A percentile compares a stretch with the other conserved stretches of the same genome.
These are phyloP conservation scores for Dothidotthia symphoricarpi DNA, from an alignment of 2,329 filamentous ascomycete genomes.

Conservation along the genomic window DNA sequence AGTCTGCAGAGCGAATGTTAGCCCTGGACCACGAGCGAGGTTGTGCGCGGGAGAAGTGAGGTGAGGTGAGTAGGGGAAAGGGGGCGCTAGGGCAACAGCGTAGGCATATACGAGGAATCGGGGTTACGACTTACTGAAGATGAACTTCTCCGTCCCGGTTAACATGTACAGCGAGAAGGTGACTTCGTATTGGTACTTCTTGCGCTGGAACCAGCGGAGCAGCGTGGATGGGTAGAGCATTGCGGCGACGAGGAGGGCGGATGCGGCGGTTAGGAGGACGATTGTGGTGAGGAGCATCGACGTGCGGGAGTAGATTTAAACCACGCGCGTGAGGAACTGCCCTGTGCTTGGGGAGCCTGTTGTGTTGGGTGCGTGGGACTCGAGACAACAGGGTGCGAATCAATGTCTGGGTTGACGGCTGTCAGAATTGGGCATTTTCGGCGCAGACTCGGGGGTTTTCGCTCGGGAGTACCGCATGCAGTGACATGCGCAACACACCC, in stretches of 20 bases:
- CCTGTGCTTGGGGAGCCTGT: too few relatives aligned
- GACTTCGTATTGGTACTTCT: constrained; percentile 98
- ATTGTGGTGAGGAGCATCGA: constrained; percentile 37
- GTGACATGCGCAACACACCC: not conserved
- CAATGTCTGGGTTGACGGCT: too few relatives aligned
- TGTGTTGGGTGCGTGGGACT: too few relatives aligned
- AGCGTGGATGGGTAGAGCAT: constrained; percentile 55
- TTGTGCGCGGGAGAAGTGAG: too few relatives aligned
- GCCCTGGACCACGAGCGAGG: too few relatives aligned
- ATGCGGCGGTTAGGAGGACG: constrained; percentile 37
- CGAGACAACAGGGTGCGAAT: too few relatives aligned
- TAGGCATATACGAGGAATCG: constrained; percentile 1
- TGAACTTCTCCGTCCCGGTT: constrained; percentile 91
- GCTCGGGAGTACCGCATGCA: too few relatives aligned
- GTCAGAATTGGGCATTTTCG: too few relatives aligned
- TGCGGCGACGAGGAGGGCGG: constrained; percentile 44
- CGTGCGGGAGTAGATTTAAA: not conserved
- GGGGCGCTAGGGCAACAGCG: constrained; percentile 1
- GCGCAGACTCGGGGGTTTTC: too few relatives aligned
- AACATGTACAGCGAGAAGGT: constrained; percentile 97
- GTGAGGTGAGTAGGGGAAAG: too few relatives aligned
- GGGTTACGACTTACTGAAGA: constrained; percentile 72
- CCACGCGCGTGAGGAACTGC: too few relatives aligned
- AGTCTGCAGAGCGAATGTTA: constrained; percentile 64
- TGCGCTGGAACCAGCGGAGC: constrained; percentile 84